Base-by-base conservation (phyloP, 129 eudicot species). In the Pulicaria dysenterica region DNA sequence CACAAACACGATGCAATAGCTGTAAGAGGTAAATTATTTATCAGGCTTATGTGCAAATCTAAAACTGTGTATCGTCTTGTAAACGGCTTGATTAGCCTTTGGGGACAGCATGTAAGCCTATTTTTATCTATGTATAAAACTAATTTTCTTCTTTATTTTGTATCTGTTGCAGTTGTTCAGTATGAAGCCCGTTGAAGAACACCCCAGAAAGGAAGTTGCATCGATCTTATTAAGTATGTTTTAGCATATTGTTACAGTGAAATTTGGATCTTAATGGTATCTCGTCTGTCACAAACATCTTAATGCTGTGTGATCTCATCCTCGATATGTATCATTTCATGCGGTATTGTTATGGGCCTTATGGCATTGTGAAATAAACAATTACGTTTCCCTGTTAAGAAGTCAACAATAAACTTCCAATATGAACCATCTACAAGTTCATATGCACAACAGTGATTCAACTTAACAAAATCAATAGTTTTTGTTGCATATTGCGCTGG, bases 121-220 rank as follows among this genome's bases (percentile, higher is more conserved):
- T n/a, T n/a, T n/a, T 1, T 46, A 9, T 24, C 8, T 6, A 42
- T 6, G 7, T 37, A 69, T 17, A 6, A 8, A 10, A 37, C n/a
- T n/a, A 6, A 9, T 15, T 2, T 54, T 43, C 3, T 7, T 44
- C 7, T 42, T 6, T 37, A 7, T 7, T 15, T 9, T 56, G 42
- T 60, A 45, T 34, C 5, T 74, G 65, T 6, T 75, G 97, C 97
- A 91, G 95, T 91, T 85, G 95, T 91, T 69, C 97, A 91, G 72
- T 91, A 91, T 59, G 91, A 91, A 84, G 97, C 95, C 36, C 97
- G 97, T 69, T 91, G 73, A 85, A 80, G 81, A 78, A 62, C 45
- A 12, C 54, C 13, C n/a, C 3, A 7, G 17, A 43, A 42, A 15
- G 19, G 58, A 70, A 34, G 81, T 51, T 34, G 34, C 58, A 8